Percentiles rank a stretch among this genome's conserved stretches.
Evolutionary conservation across 139 green algal species (phyloP).

Genomic region (Prasinococcaceae sp.): DNA sequence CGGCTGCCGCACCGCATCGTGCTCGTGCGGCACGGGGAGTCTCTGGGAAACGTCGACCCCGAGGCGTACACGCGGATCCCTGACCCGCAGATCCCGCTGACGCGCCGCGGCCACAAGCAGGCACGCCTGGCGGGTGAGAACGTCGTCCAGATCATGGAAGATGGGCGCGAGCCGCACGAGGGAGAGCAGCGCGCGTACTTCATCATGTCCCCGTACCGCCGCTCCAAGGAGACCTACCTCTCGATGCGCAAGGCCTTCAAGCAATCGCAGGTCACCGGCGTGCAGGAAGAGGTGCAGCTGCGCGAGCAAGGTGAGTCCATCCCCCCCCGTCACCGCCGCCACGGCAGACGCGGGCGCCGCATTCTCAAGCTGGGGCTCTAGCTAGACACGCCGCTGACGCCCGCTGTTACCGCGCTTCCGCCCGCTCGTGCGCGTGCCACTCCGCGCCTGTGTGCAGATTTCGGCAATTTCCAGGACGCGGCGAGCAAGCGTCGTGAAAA

Average conservation of each 20-base stretch:
- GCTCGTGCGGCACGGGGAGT: conserved; percentile 32
- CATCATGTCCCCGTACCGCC: conserved; percentile 17
- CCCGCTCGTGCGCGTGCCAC: too few species aligned
- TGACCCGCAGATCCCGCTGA: conserved; percentile 31
- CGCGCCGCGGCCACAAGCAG: conserved; percentile 7
- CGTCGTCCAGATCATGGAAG: conserved; percentile 7
- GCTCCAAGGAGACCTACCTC: conserved; percentile 19
- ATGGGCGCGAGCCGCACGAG: neutral
- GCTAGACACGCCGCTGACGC: too few species aligned
- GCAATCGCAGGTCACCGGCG: conserved; percentile 13
- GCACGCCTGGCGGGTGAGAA: conserved; percentile 6
- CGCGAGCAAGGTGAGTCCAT: conserved; percentile 40
- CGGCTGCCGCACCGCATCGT: conserved; percentile 29
- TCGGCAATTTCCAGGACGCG: conserved; percentile 19
- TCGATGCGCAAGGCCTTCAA: conserved; percentile 16
- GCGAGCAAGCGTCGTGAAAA: conserved; percentile 25
- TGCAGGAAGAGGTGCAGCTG: conserved; percentile 27
- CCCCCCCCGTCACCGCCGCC: too few species aligned
- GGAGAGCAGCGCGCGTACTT: conserved; percentile 4
- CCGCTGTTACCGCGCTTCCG: too few species aligned
- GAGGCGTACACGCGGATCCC: conserved; percentile 25
- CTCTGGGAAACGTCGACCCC: conserved; percentile 29
- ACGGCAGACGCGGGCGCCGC: too few species aligned
- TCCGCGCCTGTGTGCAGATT: too few species aligned
- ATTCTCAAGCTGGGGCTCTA: too few species aligned